Evolutionary conservation across 495 filamentous ascomycete species (phyloP), one percentile per base, ranked within the genome.

Genomic region (Evansstolkia leycettana): DNA sequence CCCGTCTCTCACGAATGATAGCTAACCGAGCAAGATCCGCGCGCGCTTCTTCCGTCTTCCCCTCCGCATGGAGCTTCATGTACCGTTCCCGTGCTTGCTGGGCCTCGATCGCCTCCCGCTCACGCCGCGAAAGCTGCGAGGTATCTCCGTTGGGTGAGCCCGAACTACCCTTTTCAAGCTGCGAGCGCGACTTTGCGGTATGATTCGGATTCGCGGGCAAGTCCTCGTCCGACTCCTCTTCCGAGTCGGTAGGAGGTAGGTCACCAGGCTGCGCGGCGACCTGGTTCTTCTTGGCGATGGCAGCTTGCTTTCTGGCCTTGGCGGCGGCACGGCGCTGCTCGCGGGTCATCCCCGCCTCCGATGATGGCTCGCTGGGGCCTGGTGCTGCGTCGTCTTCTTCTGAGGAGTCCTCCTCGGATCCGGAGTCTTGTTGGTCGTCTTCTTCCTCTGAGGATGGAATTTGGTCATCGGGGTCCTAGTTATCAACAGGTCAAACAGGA

Each of bases 31-130:
- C 90, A 49, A 96, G 47, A 67, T 98, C 90, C n/a, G 85, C 78
- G 46, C 80, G 81, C 14, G 89, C 90, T 67, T 96, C 84, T 36
- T 98, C 92, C 26, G 90, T 95, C 72, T 95, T 95, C 37, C 90
- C 90, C 47, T 85, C 85, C 38, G 85, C 85, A 48, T 98, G 90
- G 45, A 96, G 54, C 69, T 95, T 94, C 70, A 80, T 71, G 50
- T 94, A 96, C 36, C 79, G 70, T 67, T 94, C 88, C 50, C 84
- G 84, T 7, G 84, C 84, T 55, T 85, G 81, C 43, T 81, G 77
- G 0, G 88, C 87, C 64, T 94, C 78, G 17, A 92, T 43, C 0
- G 90, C 84, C 64, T 96, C 90, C 11, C 87, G 70, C 73, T 96
- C 89, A 26, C 81, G 74, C 18, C 89, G 72, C 34, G 76, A 86